Conservation (phyloP, 163 green algal genomes). For the Prototheca wickerhamii region DNA sequence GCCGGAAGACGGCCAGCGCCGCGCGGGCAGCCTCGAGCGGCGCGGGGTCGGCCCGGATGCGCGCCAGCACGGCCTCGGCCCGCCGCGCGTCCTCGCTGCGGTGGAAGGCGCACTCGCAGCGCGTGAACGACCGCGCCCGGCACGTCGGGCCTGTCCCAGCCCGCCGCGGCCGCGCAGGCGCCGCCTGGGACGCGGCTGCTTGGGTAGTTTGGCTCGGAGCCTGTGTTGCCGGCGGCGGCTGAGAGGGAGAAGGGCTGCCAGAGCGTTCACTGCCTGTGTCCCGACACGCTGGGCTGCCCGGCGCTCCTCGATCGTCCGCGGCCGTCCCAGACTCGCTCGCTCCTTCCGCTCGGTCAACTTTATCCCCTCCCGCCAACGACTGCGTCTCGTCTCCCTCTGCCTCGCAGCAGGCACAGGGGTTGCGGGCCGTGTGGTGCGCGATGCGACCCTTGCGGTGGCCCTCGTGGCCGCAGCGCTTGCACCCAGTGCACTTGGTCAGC, state of each 20-base stretch:
- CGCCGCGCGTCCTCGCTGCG: constrained; percentile 10
- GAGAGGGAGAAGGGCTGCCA: too few relatives aligned
- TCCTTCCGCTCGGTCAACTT: neutral
- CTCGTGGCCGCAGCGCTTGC: constrained; percentile 19
- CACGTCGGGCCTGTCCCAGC: too few relatives aligned
- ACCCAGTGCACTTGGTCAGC: constrained; percentile 21
- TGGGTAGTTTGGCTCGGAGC: too few relatives aligned
- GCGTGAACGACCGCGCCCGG: neutral
- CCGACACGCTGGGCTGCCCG: too few relatives aligned
- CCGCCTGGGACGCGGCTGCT: too few relatives aligned
- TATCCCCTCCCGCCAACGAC: neutral
- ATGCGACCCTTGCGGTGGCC: constrained; percentile 9
- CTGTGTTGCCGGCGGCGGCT: too few relatives aligned
- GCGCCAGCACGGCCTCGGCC: neutral
- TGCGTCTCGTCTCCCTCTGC: neutral
- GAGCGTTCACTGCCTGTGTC: too few relatives aligned
- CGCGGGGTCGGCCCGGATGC: neutral
- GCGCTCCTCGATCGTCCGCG: too few relatives aligned
- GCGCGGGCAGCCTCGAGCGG: neutral
- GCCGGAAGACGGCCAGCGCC: constrained; percentile 11
- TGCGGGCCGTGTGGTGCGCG: constrained; percentile 13
- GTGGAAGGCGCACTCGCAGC: constrained; percentile 26
- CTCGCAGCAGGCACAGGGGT: constrained; percentile 13
- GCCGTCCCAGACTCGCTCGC: neutral
- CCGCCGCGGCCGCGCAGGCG: too few relatives aligned